Conservation (phyloP, 108 stramenopile species). For the Conticribra guillardii region DNA sequence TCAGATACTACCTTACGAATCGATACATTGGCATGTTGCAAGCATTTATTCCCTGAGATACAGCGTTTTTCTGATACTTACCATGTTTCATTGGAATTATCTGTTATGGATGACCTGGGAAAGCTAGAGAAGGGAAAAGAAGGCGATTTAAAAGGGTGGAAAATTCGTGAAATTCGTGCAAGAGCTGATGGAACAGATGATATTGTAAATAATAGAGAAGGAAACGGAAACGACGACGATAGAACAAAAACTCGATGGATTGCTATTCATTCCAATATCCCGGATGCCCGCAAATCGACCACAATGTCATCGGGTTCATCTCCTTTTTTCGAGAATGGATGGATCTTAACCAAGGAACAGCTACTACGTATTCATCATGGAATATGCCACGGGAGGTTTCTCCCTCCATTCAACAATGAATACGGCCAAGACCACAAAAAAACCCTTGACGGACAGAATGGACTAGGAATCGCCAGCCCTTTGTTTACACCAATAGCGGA, state of each 20-base stretch:
- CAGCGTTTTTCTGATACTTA: background rate
- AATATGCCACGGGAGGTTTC: slow-evolving; percentile 4
- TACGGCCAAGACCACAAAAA: background rate
- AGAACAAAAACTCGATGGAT: background rate
- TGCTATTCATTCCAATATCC: too few relatives aligned
- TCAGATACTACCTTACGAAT: background rate
- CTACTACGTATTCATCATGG: slow-evolving; percentile 8
- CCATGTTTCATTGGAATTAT: background rate
- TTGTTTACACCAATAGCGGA: slow-evolving; percentile 1
- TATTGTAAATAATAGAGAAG: too few relatives aligned
- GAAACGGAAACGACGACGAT: background rate
- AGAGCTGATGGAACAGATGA: too few relatives aligned
- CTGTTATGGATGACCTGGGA: background rate
- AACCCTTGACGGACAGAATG: background rate
- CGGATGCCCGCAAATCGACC: background rate
- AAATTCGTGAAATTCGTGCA: background rate
- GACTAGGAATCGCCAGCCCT: slow-evolving; percentile 1
- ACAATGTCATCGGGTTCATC: background rate
- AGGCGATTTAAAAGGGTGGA: background rate
- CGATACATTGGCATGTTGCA: background rate
- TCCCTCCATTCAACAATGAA: slow-evolving; percentile 2
- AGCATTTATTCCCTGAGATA: background rate
- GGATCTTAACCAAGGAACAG: slow-evolving; percentile 13
- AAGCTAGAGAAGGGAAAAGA: background rate
- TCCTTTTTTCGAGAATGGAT: slow-evolving; percentile 12